Conservation (phyloP, 192 early-diverging fungal species). For the Paraglomus brasilianum region DNA sequence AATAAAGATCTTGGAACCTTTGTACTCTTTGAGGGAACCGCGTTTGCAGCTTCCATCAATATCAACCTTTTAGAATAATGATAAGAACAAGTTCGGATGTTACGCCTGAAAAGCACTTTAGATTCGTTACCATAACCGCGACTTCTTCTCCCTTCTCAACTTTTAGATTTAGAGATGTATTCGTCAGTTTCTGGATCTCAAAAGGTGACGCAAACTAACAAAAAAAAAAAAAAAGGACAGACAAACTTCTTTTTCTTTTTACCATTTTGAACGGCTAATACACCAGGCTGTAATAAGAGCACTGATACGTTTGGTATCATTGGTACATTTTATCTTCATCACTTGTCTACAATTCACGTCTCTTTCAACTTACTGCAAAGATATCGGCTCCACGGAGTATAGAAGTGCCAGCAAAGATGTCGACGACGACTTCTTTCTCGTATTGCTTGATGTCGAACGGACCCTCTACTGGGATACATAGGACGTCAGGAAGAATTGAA, state of each 20-base stretch:
- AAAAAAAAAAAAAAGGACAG: too few species aligned
- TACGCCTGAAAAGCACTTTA: not conserved
- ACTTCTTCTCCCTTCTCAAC: slow-evolving; percentile 9
- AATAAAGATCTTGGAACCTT: slow-evolving; percentile 14
- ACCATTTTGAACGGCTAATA: not conserved
- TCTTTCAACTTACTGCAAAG: slow-evolving; percentile 26
- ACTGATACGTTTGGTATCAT: too few species aligned
- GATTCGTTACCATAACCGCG: slow-evolving; percentile 22
- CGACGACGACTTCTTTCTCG: slow-evolving; percentile 23
- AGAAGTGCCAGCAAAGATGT: slow-evolving; percentile 10
- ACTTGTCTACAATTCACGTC: not conserved
- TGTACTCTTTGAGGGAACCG: slow-evolving; percentile 17
- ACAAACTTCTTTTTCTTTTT: too few species aligned
- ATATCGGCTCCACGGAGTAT: slow-evolving; percentile 30
- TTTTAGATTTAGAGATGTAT: not conserved
- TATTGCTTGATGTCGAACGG: not conserved
- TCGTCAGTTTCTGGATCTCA: not conserved
- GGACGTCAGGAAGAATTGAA: slow-evolving; percentile 15
- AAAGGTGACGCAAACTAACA: too few species aligned
- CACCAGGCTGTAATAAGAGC: slow-evolving; percentile 2
- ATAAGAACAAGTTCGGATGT: not conserved
- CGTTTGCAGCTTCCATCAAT: slow-evolving; percentile 18
- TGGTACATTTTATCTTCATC: too few species aligned
- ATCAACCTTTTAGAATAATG: slow-evolving; percentile 12
- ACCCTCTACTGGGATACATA: slow-evolving; percentile 27